Evolutionary conservation across 768 basidiomycete genomes (phyloP).

Genomic region (Phanerochaete sordida): DNA sequence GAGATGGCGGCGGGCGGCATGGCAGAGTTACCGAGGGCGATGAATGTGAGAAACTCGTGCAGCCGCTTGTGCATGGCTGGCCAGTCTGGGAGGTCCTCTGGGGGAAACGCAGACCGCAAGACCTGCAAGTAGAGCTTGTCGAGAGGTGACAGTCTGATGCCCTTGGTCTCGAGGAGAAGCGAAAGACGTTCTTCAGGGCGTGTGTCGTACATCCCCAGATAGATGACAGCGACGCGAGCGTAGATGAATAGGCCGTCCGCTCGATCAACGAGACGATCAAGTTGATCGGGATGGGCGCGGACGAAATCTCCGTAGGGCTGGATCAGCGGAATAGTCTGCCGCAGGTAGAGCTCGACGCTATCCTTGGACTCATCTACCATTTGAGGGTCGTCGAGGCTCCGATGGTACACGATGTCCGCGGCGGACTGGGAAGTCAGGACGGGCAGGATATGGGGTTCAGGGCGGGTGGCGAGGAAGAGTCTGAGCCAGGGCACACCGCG

Average conservation of each 20-base stretch:
- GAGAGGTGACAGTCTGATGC: neutral
- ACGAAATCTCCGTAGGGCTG: neutral
- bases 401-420: neutral
- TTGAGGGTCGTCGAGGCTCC: neutral
- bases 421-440: neutral
- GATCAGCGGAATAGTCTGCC: neutral
- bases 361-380: neutral
- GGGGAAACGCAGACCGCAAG: neutral
- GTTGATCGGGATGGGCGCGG: neutral
- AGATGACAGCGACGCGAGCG: neutral
- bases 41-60: neutral
- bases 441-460: neutral
- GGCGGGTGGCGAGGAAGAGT: neutral
- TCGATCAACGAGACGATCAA: neutral
- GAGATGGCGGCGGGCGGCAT: neutral
- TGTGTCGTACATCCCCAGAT: neutral
- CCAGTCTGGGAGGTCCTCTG: neutral
- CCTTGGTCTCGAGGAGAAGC: neutral
- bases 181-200: neutral
- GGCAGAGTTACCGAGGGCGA: neutral
- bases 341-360: neutral
- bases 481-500: neutral
- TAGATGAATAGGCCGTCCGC: neutral
- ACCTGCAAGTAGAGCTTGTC: neutral
- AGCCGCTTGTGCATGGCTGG: neutral